These are phyloP conservation scores for Zygosaccharomyces siamensis DNA, from an alignment of 805 yeast species.

Conservation along the genomic window DNA sequence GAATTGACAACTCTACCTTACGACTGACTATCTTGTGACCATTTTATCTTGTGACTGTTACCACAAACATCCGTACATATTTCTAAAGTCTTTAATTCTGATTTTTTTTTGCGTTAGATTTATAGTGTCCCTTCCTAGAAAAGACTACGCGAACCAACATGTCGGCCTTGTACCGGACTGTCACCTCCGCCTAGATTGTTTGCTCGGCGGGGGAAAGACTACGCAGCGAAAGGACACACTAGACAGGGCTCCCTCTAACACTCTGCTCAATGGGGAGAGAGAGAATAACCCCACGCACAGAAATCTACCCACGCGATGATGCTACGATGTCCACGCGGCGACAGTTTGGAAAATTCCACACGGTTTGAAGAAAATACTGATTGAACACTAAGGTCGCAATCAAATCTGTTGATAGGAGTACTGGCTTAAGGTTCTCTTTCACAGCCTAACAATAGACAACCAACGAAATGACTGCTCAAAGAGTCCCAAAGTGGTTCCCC, in stretches of 20 bases:
- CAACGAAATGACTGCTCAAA: constrained; percentile 36
- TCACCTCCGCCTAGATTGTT: not conserved
- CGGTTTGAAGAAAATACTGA: constrained; percentile 5
- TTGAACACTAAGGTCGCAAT: not conserved
- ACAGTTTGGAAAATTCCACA: constrained; percentile 3
- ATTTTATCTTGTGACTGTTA: not conserved
- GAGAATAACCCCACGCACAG: not conserved
- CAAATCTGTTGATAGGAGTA: not conserved
- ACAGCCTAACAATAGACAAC: constrained; percentile 18
- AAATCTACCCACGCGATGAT: constrained; percentile 3
- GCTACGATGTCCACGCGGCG: constrained; percentile 2
- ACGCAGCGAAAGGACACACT: not conserved
- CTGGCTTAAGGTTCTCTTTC: constrained; percentile 6
- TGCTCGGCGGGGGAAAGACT: not conserved
- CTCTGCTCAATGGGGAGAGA: not conserved
- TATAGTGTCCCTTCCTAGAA: not conserved
- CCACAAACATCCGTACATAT: not conserved
- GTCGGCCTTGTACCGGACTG: not conserved
- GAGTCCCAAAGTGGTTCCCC: constrained; percentile 86
- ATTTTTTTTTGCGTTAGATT: not conserved
- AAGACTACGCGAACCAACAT: not conserved
- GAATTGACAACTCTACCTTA: too few relatives aligned
- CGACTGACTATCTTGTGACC: too few relatives aligned
- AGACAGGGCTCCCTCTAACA: not conserved
- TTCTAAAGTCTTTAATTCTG: not conserved